These are phyloP conservation scores for Darksidea phi DNA, from an alignment of 495 filamentous ascomycete species.

Conservation along the genomic window DNA sequence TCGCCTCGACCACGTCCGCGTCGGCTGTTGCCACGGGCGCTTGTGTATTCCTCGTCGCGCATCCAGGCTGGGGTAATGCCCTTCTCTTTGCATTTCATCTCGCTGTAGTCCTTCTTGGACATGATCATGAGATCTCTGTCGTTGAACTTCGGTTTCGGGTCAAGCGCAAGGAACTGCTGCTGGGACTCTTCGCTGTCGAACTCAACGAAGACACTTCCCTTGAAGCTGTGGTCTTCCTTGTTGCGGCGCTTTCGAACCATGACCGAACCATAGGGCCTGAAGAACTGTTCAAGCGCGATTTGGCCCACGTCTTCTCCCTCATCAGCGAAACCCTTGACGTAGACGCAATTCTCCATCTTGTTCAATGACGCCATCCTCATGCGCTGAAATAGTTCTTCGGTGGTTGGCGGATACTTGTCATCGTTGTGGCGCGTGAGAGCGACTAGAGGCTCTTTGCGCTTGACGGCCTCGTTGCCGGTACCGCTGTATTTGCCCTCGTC, in stretches of 20 bases:
- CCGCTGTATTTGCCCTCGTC: slow-evolving; percentile 52
- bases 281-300: slow-evolving; percentile 90
- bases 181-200: slow-evolving; percentile 73
- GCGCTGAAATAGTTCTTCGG: slow-evolving; percentile 59
- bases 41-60: slow-evolving; percentile 35
- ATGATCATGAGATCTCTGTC: slow-evolving; percentile 69
- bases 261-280: slow-evolving; percentile 73
- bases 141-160: slow-evolving; percentile 80
- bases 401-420: slow-evolving; percentile 44
- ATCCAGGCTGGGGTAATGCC: slow-evolving; percentile 61
- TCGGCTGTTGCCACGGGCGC: slow-evolving; percentile 36
- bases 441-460: slow-evolving; percentile 68
- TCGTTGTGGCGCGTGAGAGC: slow-evolving; percentile 46
- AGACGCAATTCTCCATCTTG: slow-evolving; percentile 52
- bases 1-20: slow-evolving; percentile 28
- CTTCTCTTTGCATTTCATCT: slow-evolving; percentile 70
- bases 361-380: slow-evolving; percentile 19
- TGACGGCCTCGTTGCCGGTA: slow-evolving; percentile 53
- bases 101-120: slow-evolving; percentile 83
- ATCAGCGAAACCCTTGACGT: slow-evolving; percentile 86
- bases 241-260: slow-evolving; percentile 84
- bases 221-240: slow-evolving; percentile 61
- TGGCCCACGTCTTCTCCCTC: slow-evolving; percentile 70
- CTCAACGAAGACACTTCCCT: slow-evolving; percentile 93
- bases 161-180: slow-evolving; percentile 71